Percentiles rank a stretch among this genome's conserved stretches.
These are phyloP conservation scores for Talaromyces verruculosus DNA, from an alignment of 2,329 filamentous ascomycete species.

Conservation along the genomic window DNA sequence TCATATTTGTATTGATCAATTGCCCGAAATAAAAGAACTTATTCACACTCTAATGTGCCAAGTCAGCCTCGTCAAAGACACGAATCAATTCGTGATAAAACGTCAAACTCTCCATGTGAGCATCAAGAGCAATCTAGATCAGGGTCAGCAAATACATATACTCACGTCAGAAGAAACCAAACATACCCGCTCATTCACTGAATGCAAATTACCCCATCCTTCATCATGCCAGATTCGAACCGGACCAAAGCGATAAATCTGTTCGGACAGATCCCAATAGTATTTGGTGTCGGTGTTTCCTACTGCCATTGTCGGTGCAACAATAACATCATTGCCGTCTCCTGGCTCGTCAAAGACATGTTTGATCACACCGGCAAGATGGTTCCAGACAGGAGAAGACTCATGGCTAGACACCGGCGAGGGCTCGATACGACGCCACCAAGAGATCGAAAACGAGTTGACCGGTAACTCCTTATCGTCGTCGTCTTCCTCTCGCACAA, in stretches of 20 bases:
- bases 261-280: conserved; percentile 52
- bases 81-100: conserved; percentile 13
- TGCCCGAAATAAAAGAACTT: too few relatives aligned
- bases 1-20: not conserved
- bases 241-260: conserved; percentile 49
- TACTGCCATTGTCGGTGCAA: conserved; percentile 44
- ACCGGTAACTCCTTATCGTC: conserved; percentile 30
- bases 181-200: conserved; percentile 14
- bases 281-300: conserved; percentile 56
- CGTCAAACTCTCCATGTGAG: conserved; percentile 1
- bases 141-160: not conserved
- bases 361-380: conserved; percentile 1
- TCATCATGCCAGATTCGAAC: conserved; percentile 28
- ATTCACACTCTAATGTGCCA: not conserved
- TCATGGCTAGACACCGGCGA: conserved; percentile 32
- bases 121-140: conserved; percentile 8
- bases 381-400: not conserved
- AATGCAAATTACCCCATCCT: conserved; percentile 8
- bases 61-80: conserved; percentile 13
- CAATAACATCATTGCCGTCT: not conserved
- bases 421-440: conserved; percentile 23
- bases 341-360: conserved; percentile 7
- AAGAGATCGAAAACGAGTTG: not conserved
- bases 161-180: not conserved
- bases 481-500: not conserved